Evolutionary conservation across 306 rosid genomes (phyloP).

Genomic region (Cajanus cajan): DNA sequence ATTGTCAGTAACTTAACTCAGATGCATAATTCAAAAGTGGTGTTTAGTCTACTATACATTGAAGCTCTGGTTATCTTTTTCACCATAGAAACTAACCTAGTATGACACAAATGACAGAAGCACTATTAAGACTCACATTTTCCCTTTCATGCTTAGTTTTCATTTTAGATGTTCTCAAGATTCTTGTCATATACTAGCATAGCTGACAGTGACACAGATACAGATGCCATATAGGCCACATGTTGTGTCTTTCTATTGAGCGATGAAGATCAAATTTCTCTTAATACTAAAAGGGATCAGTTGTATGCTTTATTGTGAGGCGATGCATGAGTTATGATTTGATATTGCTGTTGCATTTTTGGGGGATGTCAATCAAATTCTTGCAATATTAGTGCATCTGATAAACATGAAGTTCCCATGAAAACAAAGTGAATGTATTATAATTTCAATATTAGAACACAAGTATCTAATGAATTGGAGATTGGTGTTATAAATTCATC

Average conservation of each 20-base stretch:
- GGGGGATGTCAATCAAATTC: neutral
- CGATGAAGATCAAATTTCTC: neutral
- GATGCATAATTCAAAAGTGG: conserved; percentile 16
- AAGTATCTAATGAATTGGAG: conserved; percentile 26
- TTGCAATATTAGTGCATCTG: conserved; percentile 8
- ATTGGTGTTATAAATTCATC: conserved; percentile 15
- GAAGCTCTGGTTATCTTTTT: conserved; percentile 7
- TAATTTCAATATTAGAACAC: neutral
- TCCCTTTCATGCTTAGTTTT: conserved; percentile 7
- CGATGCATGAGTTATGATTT: neutral
- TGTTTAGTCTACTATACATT: conserved; percentile 9
- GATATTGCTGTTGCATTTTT: neutral
- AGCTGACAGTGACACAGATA: neutral
- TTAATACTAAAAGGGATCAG: neutral
- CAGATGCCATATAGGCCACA: neutral
- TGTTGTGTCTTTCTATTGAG: neutral
- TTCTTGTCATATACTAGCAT: neutral
- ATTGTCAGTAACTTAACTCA: conserved; percentile 12
- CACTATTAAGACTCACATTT: neutral
- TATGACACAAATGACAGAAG: neutral
- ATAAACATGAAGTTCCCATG: neutral
- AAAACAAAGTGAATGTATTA: neutral
- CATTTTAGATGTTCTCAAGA: conserved; percentile 18
- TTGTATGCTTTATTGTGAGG: neutral
- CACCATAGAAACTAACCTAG: neutral